Conservation (phyloP, 2,329 filamentous ascomycete species). For the Epichloe gansuensis region DNA sequence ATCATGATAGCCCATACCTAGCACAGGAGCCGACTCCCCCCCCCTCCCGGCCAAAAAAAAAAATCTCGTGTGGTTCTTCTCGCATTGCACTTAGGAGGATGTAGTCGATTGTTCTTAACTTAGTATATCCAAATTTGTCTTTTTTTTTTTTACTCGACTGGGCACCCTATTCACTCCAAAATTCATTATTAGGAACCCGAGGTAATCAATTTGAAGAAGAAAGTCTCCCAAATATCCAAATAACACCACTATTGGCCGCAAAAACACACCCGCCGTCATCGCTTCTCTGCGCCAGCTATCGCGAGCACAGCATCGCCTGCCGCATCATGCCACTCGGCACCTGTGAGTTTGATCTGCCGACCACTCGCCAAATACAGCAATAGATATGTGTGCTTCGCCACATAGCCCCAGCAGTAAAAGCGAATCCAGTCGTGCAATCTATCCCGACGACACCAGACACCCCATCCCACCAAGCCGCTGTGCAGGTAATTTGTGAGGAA, state of each 20-base stretch:
- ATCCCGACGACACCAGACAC: conserved; percentile 42
- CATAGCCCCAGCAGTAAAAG: conserved; percentile 67
- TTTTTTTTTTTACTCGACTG: too few species aligned
- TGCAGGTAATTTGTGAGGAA: conserved; percentile 48
- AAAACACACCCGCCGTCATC: not conserved
- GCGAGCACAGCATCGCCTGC: conserved; percentile 39
- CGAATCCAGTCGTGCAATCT: conserved; percentile 35
- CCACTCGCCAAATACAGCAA: conserved; percentile 61
- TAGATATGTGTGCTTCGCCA: conserved; percentile 61
- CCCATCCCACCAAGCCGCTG: conserved; percentile 52
- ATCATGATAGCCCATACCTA: too few species aligned
- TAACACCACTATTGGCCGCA: not conserved
- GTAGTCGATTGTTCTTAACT: too few species aligned
- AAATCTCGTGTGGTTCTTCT: too few species aligned
- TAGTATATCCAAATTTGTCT: too few species aligned
- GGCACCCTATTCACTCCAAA: too few species aligned
- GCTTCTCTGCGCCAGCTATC: conserved; percentile 14
- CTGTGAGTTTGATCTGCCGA: conserved; percentile 43
- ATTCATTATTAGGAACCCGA: too few species aligned
- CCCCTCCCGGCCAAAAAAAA: too few species aligned
- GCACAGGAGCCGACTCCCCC: too few species aligned
- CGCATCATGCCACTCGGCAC: conserved; percentile 54
- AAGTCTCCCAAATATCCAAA: not conserved
- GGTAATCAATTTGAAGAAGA: too few species aligned
- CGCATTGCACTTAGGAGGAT: too few species aligned